Evolutionary conservation across 2,329 filamentous ascomycete genomes (phyloP).

Genomic region (Aphanocladium album): DNA sequence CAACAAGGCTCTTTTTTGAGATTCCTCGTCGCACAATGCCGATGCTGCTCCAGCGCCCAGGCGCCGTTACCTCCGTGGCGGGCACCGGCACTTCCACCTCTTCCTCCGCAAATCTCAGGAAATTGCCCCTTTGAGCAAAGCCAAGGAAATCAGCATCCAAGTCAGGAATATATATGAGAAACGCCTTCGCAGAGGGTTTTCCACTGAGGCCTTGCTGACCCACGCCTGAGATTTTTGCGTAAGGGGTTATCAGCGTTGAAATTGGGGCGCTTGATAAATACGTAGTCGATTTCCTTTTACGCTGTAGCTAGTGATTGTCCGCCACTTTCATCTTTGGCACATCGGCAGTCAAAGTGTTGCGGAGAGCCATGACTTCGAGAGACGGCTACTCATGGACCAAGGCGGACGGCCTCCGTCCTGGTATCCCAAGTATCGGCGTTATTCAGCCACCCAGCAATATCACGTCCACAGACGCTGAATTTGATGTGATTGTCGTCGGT

Average conservation of each 20-base stretch:
- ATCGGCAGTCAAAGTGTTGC: neutral
- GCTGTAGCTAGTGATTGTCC: neutral
- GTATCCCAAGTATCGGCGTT: slow-evolving; percentile 26
- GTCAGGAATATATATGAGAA: slow-evolving; percentile 1
- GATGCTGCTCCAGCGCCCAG: neutral
- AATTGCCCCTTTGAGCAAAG: slow-evolving; percentile 1
- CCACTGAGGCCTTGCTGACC: neutral
- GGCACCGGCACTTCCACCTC: neutral
- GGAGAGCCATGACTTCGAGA: slow-evolving; percentile 22
- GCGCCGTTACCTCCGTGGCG: neutral
- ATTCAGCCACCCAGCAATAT: slow-evolving; percentile 24
- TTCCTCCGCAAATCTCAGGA: neutral
- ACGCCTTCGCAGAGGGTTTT: neutral
- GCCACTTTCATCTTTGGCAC: neutral
- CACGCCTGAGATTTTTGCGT: neutral
- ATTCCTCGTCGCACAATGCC: neutral
- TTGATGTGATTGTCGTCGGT: slow-evolving; percentile 27
- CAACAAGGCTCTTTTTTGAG: neutral
- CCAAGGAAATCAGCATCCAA: neutral
- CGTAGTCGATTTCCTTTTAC: neutral
- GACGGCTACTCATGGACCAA: slow-evolving; percentile 29
- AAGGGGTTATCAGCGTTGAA: neutral
- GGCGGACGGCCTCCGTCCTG: slow-evolving; percentile 23
- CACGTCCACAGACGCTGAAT: slow-evolving; percentile 12
- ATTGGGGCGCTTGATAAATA: neutral